phyloP scores from a whole-genome alignment of 2,329 filamentous ascomycete species.

The Alternaria triticina region DNA sequence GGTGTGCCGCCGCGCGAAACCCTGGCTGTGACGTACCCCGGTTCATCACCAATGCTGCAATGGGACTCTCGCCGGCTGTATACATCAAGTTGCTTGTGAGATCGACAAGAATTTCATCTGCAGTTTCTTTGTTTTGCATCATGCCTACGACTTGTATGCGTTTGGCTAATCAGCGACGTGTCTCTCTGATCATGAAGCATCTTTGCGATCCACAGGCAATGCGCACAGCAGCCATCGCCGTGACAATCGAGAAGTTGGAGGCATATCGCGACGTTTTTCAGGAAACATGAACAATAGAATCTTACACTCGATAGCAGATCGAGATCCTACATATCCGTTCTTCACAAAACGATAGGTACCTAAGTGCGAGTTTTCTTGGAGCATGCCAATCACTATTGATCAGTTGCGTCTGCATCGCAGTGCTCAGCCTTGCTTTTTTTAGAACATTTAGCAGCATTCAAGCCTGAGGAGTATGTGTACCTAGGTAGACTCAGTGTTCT shows the following conservation, averaged over 20 bases:
- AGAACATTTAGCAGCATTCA: not conserved
- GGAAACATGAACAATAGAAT: not conserved
- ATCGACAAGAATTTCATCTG: not conserved
- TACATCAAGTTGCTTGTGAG: not conserved
- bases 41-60: not conserved
- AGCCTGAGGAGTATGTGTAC: not conserved
- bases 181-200: not conserved
- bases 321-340: not conserved
- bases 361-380: not conserved
- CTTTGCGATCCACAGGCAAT: not conserved
- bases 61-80: not conserved
- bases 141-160: not conserved
- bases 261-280: not conserved
- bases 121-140: not conserved
- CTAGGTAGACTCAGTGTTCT: not conserved
- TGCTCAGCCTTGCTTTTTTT: conserved; percentile 1
- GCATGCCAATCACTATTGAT: not conserved
- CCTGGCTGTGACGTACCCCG: not conserved
- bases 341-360: not conserved
- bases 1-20: not conserved
- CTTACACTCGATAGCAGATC: not conserved
- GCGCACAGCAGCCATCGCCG: not conserved
- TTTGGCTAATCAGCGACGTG: not conserved
- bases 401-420: conserved; percentile 3
- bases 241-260: not conserved